Evolutionary conservation across 2,329 filamentous ascomycete genomes (phyloP).

Genomic region (Botryosphaeria agaves): DNA sequence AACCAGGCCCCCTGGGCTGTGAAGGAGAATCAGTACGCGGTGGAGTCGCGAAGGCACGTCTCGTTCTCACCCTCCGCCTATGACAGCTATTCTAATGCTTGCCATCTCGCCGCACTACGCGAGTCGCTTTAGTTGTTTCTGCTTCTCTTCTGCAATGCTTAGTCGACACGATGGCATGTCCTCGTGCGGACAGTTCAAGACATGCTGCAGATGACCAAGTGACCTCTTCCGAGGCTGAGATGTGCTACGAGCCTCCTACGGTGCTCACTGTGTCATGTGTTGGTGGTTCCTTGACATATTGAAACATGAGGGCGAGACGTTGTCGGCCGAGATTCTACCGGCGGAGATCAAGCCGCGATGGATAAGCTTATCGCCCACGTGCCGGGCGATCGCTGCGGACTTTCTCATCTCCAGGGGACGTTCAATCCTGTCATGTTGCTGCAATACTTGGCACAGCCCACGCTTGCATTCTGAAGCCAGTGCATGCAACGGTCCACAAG

Average conservation of each 20-base stretch:
- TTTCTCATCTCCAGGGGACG: background rate
- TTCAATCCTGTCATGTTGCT: background rate
- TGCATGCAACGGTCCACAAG: background rate
- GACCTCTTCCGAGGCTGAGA: background rate
- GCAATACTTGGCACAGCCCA: too few relatives aligned
- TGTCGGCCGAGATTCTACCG: too few relatives aligned
- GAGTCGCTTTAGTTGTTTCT: background rate
- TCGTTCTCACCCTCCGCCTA: constrained; percentile 12
- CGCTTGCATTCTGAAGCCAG: too few relatives aligned
- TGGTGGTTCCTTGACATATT: too few relatives aligned
- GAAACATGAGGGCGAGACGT: too few relatives aligned
- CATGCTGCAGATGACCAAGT: background rate
- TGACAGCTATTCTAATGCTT: constrained; percentile 12
- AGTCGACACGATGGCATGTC: background rate
- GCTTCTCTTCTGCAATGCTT: background rate
- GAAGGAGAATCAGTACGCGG: constrained; percentile 1
- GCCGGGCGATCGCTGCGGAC: too few relatives aligned
- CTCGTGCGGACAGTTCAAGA: background rate
- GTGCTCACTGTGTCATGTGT: background rate
- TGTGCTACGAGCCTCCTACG: background rate
- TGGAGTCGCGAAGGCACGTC: background rate
- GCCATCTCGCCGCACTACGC: constrained; percentile 4
- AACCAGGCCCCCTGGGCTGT: constrained; percentile 11
- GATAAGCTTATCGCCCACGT: too few relatives aligned
- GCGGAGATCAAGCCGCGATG: too few relatives aligned